Conservation (phyloP, 495 filamentous ascomycete genomes). For the Neurospora sp. region DNA sequence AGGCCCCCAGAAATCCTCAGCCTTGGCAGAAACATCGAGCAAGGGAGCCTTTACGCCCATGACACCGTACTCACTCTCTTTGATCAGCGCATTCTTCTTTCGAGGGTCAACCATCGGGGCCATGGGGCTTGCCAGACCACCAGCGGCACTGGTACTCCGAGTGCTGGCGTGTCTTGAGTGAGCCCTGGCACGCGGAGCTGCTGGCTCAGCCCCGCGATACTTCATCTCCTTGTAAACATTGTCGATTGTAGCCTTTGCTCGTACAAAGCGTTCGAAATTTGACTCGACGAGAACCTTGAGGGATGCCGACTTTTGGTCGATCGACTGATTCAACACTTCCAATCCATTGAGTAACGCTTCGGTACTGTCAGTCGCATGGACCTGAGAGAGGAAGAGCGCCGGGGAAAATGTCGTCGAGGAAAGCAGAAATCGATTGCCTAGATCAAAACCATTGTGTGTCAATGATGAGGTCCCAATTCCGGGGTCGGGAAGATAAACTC, state of each 20-base stretch:
- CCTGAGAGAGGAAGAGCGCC: constrained; percentile 80
- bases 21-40: constrained; percentile 81
- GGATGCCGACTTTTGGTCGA: constrained; percentile 93
- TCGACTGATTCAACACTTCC: constrained; percentile 72
- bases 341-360: constrained; percentile 69
- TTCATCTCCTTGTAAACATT: constrained; percentile 98
- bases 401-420: constrained; percentile 94
- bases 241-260: constrained; percentile 93
- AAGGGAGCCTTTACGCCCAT: constrained; percentile 79
- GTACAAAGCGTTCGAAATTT: constrained; percentile 95
- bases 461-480: background rate
- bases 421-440: constrained; percentile 84
- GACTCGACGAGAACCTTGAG: constrained; percentile 92
- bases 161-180: constrained; percentile 54
- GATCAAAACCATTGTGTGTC: background rate
- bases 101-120: constrained; percentile 35
- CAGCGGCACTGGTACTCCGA: constrained; percentile 45
- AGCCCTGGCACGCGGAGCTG: constrained; percentile 34
- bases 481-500: constrained; percentile 20
- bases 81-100: constrained; percentile 80
- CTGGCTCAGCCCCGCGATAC: constrained; percentile 62
- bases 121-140: constrained; percentile 22
- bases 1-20: constrained; percentile 94
- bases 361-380: constrained; percentile 74
- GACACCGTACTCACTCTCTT: constrained; percentile 92